These are phyloP conservation scores for Pseudopyrenochaeta lycopersici DNA, from an alignment of 2,329 filamentous ascomycete species.

Conservation along the genomic window DNA sequence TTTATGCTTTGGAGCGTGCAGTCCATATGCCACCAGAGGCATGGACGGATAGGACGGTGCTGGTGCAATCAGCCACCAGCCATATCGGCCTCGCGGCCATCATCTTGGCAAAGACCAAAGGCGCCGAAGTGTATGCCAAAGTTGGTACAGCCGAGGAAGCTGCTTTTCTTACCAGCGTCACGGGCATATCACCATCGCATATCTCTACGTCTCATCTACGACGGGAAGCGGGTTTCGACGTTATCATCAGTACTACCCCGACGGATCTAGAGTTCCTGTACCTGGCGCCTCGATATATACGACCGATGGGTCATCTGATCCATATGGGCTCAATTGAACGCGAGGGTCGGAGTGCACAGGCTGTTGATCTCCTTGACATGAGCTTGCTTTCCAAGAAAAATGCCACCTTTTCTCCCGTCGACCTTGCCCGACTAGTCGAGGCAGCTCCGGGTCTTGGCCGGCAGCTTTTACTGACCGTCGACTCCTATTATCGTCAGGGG, in stretches of 20 bases:
- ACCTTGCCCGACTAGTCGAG: slow-evolving; percentile 9
- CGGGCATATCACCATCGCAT: slow-evolving; percentile 20
- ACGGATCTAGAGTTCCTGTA: slow-evolving; percentile 33
- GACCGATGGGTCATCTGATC: slow-evolving; percentile 37
- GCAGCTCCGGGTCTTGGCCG: slow-evolving; percentile 2
- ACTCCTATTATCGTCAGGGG: background rate
- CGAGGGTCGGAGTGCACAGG: background rate
- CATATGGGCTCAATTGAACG: slow-evolving; percentile 18
- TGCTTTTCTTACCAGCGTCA: slow-evolving; percentile 9
- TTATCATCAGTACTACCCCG: slow-evolving; percentile 39
- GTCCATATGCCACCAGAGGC: too few species aligned
- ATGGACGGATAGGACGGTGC: slow-evolving; percentile 22
- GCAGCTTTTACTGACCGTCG: slow-evolving; percentile 9
- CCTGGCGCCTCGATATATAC: slow-evolving; percentile 26
- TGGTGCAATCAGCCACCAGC: slow-evolving; percentile 13
- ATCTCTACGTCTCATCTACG: slow-evolving; percentile 44
- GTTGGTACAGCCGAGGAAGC: slow-evolving; percentile 27
- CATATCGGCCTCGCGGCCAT: slow-evolving; percentile 31
- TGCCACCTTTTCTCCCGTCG: slow-evolving; percentile 18
- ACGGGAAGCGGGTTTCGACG: slow-evolving; percentile 37
- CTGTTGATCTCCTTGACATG: slow-evolving; percentile 3
- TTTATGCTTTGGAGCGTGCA: slow-evolving; percentile 10
- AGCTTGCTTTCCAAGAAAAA: slow-evolving; percentile 15
- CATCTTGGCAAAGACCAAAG: slow-evolving; percentile 18
- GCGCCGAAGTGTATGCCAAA: slow-evolving; percentile 37